Evolutionary conservation across 345 rosid species (phyloP).

Genomic region (Moricandia moricandioides): DNA sequence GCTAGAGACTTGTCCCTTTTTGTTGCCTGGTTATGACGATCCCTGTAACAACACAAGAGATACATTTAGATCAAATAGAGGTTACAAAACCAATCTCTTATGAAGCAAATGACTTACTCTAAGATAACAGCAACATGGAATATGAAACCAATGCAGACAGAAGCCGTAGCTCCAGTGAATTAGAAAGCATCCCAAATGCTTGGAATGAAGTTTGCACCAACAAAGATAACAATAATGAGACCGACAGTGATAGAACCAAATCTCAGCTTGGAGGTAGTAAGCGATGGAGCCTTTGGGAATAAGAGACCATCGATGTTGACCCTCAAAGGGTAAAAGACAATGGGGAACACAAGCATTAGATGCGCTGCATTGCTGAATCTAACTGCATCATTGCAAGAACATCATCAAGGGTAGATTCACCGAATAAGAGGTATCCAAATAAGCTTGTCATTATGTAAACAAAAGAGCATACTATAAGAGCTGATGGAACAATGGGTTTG

Average conservation of each 20-base stretch:
- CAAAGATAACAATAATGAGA: slow-evolving; percentile 59
- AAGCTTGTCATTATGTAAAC: slow-evolving; percentile 76
- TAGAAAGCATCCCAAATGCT: slow-evolving; percentile 99
- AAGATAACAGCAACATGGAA: slow-evolving; percentile 85
- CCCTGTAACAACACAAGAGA: slow-evolving; percentile 45
- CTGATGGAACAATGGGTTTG: slow-evolving; percentile 60
- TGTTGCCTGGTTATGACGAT: slow-evolving; percentile 69
- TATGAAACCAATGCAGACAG: slow-evolving; percentile 94
- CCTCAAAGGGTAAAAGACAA: slow-evolving; percentile 76
- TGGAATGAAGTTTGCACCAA: slow-evolving; percentile 86
- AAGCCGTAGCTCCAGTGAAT: slow-evolving; percentile 93
- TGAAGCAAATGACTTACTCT: slow-evolving; percentile 40
- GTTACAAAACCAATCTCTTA: neutral
- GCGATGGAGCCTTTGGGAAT: slow-evolving; percentile 65
- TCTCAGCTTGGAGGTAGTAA: slow-evolving; percentile 54
- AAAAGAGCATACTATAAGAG: slow-evolving; percentile 67
- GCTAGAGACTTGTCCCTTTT: slow-evolving; percentile 61
- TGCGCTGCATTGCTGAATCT: slow-evolving; percentile 87
- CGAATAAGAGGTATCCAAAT: slow-evolving; percentile 89
- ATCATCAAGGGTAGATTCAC: slow-evolving; percentile 78
- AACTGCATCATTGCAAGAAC: slow-evolving; percentile 85
- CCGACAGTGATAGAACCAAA: slow-evolving; percentile 58
- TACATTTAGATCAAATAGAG: neutral
- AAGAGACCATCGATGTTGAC: slow-evolving; percentile 84
- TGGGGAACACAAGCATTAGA: slow-evolving; percentile 92